A percentile compares a stretch with the other conserved stretches of the same genome.
Evolutionary conservation across 108 stramenopile species (phyloP).

Genomic region (Pinguiococcus pyrenoidosus): DNA sequence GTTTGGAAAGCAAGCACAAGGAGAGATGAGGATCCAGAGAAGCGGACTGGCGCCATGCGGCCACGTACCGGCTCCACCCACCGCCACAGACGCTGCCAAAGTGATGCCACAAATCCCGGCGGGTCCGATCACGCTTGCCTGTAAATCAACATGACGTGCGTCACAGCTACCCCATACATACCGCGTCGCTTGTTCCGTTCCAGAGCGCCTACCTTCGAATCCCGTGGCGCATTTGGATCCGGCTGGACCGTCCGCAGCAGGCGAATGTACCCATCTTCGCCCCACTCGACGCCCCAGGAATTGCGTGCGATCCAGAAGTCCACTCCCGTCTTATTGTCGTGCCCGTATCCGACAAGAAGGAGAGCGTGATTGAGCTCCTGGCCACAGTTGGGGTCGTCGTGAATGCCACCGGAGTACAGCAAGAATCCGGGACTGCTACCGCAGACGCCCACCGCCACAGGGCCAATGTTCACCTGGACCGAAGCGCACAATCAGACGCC

Average conservation of each 20-base stretch:
- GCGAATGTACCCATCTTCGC: conserved; percentile 8
- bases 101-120: no score
- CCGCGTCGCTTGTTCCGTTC: no score
- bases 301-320: conserved; percentile 7
- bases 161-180: no score
- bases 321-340: conserved; percentile 4
- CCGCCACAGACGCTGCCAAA: no score
- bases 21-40: no score
- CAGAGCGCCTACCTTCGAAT: no score
- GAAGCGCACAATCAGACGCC: neutral
- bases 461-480: neutral
- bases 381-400: conserved; percentile 3
- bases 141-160: no score
- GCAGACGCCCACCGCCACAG: conserved; percentile 3
- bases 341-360: conserved; percentile 14
- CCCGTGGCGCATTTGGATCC: no score
- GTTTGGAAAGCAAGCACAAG: no score
- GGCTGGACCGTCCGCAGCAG: conserved; percentile 1
- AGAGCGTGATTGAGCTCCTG: conserved; percentile 8
- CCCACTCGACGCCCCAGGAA: conserved; percentile 16
- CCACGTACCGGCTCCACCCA: no score
- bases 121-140: no score
- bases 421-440: neutral
- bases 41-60: no score
- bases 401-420: neutral